Percentiles rank a stretch among this genome's conserved stretches.
Evolutionary conservation across 139 green algal species (phyloP).

Genomic region (Chara braunii): DNA sequence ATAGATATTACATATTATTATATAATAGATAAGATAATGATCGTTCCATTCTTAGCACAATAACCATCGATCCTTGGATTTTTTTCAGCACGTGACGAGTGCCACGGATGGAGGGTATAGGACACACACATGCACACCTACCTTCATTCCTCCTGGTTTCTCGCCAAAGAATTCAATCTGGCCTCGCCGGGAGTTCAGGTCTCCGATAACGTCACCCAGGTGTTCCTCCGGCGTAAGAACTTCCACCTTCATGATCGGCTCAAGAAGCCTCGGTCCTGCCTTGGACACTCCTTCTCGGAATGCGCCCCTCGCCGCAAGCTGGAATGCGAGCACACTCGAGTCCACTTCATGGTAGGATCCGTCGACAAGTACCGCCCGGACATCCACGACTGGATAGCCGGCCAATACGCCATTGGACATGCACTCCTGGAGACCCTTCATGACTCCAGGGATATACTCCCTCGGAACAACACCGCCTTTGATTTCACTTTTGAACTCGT

Average conservation of each 20-base stretch:
- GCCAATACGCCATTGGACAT: constrained; percentile 84
- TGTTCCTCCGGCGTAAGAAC: constrained; percentile 71
- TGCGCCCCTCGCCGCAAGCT: constrained; percentile 78
- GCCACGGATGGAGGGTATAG: too few species aligned
- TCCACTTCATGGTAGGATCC: constrained; percentile 98
- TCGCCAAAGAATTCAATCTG: constrained; percentile 80
- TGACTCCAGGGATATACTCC: constrained; percentile 94
- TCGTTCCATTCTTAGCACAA: too few species aligned
- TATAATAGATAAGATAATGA: too few species aligned
- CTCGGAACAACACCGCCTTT: constrained; percentile 89
- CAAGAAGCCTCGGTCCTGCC: constrained; percentile 76
- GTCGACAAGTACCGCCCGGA: constrained; percentile 80
- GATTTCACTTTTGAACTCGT: constrained; percentile 88
- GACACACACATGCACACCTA: too few species aligned
- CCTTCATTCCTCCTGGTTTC: constrained; percentile 85
- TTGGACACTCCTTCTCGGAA: constrained; percentile 89
- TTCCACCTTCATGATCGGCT: constrained; percentile 96
- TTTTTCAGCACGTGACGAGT: too few species aligned
- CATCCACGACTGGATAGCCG: constrained; percentile 68
- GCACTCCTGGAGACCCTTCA: constrained; percentile 85
- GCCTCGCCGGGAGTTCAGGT: constrained; percentile 91
- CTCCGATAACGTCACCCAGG: constrained; percentile 81
- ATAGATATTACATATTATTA: too few species aligned
- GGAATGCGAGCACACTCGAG: constrained; percentile 93
- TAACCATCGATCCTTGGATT: too few species aligned